Evolutionary conservation across 306 rosid genomes (phyloP), one percentile per base, ranked within the genome.

Genomic region (Casuarina equisetifolia): DNA sequence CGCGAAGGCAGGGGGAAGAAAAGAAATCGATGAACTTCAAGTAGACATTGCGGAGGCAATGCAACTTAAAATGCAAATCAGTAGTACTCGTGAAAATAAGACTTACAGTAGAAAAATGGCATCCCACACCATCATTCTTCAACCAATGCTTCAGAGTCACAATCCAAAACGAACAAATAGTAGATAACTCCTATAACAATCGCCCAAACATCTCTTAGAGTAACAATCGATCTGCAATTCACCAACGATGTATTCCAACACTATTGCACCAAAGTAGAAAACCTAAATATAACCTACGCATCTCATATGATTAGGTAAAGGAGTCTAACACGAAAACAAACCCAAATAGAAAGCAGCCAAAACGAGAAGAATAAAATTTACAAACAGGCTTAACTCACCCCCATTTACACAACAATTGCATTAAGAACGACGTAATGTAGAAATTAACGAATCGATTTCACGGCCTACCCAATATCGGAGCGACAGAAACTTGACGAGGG

Each of bases 381-480:
- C 19, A 73, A 44, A 19, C 20, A 49, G 74, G 63, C 72, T 76
- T 25, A 73, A 66, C 25, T 25, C 36, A 4, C 35, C 58, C 74
- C 57, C 78, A 62, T 69, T 66, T 49, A 52, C 76, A 38, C 44
- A 46, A 25, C 72, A 17, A 72, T 49, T 39, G 75, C 6, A 36
- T 13, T 55, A 32, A 70, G 3, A 51, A 75, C 6, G 57, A 15
- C 36, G 46, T 19, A 77, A 44, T 17, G 20, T 8, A 6, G 51
- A 77, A 19, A 19, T 35, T 45, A 8, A 40, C 53, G 73, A 53
- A 48, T 9, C 71, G 63, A 64, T 73, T 39, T 64, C 11, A 49
- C 38, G 45, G 51, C 64, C 46, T 83, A 92, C 97, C 97, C 97
- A 88, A 70, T 92, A 92, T 50, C 92, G 94, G 79, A 88, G 96